Evolutionary conservation across 495 filamentous ascomycete genomes (phyloP), one percentile per base, ranked within the genome.

Genomic region (Cladorrhinum samala): DNA sequence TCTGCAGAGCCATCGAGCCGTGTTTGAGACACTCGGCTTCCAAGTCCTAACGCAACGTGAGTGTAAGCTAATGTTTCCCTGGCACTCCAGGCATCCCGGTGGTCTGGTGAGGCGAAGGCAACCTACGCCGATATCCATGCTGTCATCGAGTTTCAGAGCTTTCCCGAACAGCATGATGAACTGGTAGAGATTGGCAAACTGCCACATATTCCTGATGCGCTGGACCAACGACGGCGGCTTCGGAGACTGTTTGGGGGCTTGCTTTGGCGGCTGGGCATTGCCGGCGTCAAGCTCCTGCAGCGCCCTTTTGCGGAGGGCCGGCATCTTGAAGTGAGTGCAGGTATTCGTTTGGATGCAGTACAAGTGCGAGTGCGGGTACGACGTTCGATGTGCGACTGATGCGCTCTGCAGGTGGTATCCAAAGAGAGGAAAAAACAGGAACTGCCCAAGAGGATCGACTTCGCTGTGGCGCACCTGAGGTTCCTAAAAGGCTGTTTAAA

Each of bases 181-280:
- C 70, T 98, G 93, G 74, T 86, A 90, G 4, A 98, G 77, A 64
- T 89, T 91, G 43, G 93, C 88, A 69, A 98, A 96, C 68, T 96
- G 87, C 91, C 93, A 96, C 73, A 84, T 85, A 66, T 87, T 93
- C 45, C 92, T 78, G 53, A 98, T 77, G 56, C 77, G 82, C 43
- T 85, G 72, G 19, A 95, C 77, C 50, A 83, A 56, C 3, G 75
- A 68, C 46, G 67, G 58, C 55, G 78, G 64, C 27, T 61, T 52
- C 4, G 39, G 30, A 37, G 14, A 7, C 14, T 6, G 30, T 37
- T 6, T 14, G 30, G 30, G 30, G 3, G 20, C 18, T 20, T 45
- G 18, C 17, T 24, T 6, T 5, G 61, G 47, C 3, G 43, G 41
- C 43, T 61, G 50, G 17, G 48, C 56, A 27, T 54, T 68, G 23